phyloP scores from a whole-genome alignment of 2,329 filamentous ascomycete species.

The Fusarium sp. region DNA sequence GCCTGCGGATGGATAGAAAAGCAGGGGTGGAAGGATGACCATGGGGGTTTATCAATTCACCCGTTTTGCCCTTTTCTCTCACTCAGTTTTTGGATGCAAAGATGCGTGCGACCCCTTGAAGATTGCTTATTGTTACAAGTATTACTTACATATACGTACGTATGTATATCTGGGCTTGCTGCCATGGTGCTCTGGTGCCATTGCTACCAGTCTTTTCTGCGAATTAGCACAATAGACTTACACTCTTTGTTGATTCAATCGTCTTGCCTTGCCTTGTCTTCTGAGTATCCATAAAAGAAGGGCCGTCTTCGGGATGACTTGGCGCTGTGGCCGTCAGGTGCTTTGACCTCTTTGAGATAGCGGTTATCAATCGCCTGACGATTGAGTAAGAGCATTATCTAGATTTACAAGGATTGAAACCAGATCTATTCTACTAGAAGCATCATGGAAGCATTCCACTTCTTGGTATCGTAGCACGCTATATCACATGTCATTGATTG shows the following conservation, averaged over 20 bases:
- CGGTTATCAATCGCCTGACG: constrained; percentile 6
- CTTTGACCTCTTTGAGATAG: constrained; percentile 7
- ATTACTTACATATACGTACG: constrained; percentile 6
- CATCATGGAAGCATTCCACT: constrained; percentile 3
- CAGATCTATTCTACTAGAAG: constrained; percentile 11
- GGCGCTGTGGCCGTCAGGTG: constrained; percentile 12
- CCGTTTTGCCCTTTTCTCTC: constrained; percentile 7
- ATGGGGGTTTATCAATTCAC: constrained; percentile 22
- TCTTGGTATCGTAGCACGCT: background rate
- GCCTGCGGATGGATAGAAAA: constrained; percentile 23
- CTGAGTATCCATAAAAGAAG: constrained; percentile 10
- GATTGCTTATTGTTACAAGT: constrained; percentile 15
- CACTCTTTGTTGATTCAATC: constrained; percentile 10
- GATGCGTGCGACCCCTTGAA: constrained; percentile 16
- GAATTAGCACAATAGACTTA: constrained; percentile 30
- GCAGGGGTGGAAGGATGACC: constrained; percentile 20
- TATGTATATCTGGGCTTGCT: constrained; percentile 15
- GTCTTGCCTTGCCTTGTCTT: background rate
- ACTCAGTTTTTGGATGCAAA: constrained; percentile 19
- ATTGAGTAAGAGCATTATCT: background rate
- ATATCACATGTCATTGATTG: background rate
- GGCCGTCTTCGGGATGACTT: constrained; percentile 16
- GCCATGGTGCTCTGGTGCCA: constrained; percentile 3
- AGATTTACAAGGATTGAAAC: background rate
- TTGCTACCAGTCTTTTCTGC: constrained; percentile 22